These are phyloP conservation scores for Spongiforma sp. DNA, from an alignment of 1,284 basidiomycete genomes.

Conservation along the genomic window DNA sequence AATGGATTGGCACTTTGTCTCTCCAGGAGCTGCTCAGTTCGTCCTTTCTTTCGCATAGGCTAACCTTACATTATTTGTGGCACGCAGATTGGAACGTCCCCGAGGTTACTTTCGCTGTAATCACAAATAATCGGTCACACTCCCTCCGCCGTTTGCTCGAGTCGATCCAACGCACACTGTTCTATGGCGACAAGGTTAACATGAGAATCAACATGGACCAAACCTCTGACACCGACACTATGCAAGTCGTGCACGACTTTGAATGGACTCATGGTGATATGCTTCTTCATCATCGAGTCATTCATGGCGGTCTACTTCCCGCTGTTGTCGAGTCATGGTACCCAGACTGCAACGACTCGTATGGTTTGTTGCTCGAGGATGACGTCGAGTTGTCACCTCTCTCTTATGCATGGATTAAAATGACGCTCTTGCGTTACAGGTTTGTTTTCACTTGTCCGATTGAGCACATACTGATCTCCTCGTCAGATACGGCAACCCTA, in stretches of 20 bases:
- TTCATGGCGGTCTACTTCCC: conserved; percentile 77
- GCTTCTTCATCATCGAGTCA: conserved; percentile 70
- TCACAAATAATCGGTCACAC: conserved; percentile 77
- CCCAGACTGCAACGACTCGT: conserved; percentile 71
- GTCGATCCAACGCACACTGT: conserved; percentile 64
- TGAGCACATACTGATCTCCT: conserved; percentile 9
- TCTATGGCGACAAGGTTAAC: conserved; percentile 69
- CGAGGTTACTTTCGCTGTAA: conserved; percentile 68
- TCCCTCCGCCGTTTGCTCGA: conserved; percentile 70
- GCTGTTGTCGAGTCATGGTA: conserved; percentile 90
- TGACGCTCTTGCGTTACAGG: conserved; percentile 75
- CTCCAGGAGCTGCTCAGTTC: conserved; percentile 46
- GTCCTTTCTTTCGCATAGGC: conserved; percentile 12
- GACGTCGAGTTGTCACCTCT: conserved; percentile 83
- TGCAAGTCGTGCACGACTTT: conserved; percentile 53
- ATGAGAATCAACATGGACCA: conserved; percentile 79
- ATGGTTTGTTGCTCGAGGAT: conserved; percentile 82
- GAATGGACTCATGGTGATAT: conserved; percentile 65
- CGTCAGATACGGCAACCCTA: conserved; percentile 57
- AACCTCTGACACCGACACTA: conserved; percentile 66
- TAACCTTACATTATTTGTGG: conserved; percentile 8
- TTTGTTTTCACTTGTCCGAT: conserved; percentile 38
- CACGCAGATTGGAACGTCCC: conserved; percentile 74
- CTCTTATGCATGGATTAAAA: conserved; percentile 85
- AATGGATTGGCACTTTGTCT: conserved; percentile 70